Evolutionary conservation across 352 stramenopile species (phyloP).

Genomic region (Globisporangium nagaii): DNA sequence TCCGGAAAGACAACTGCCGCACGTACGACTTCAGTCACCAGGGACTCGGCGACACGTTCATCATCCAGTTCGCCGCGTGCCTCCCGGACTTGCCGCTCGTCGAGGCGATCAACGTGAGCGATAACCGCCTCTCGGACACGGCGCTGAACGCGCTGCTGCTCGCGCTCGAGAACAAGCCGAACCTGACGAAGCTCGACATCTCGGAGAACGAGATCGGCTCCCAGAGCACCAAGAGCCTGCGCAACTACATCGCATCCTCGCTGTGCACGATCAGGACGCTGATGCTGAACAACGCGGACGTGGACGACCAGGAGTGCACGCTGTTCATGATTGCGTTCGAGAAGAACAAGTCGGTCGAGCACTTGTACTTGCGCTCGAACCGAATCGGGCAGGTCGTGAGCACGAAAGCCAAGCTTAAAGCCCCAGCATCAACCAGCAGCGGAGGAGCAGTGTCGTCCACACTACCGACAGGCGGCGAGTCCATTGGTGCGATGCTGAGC

Average conservation of each 20-base stretch:
- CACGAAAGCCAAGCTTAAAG: constrained; percentile 10
- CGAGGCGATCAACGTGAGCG: constrained; percentile 55
- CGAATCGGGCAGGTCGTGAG: constrained; percentile 56
- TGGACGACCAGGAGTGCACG: constrained; percentile 63
- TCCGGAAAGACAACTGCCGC: constrained; percentile 39
- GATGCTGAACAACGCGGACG: constrained; percentile 42
- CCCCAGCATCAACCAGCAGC: background rate
- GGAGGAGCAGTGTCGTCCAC: background rate
- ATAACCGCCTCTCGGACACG: constrained; percentile 49
- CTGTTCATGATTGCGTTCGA: constrained; percentile 68
- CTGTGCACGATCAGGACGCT: constrained; percentile 54
- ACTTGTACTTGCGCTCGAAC: constrained; percentile 64
- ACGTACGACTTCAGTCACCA: constrained; percentile 59
- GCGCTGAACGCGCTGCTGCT: constrained; percentile 44
- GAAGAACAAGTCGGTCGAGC: constrained; percentile 65
- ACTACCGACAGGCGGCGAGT: constrained; percentile 56
- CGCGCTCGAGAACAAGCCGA: constrained; percentile 64
- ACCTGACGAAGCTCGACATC: constrained; percentile 52
- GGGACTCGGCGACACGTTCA: constrained; percentile 53
- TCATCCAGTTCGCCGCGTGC: constrained; percentile 51
- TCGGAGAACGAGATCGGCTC: constrained; percentile 53
- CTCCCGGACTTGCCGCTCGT: constrained; percentile 58
- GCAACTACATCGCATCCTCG: constrained; percentile 56
- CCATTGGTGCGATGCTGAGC: constrained; percentile 75
- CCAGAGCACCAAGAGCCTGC: constrained; percentile 36